Base-by-base conservation (phyloP, 140 eudicot genomes). In the Oenanthe javanica region DNA sequence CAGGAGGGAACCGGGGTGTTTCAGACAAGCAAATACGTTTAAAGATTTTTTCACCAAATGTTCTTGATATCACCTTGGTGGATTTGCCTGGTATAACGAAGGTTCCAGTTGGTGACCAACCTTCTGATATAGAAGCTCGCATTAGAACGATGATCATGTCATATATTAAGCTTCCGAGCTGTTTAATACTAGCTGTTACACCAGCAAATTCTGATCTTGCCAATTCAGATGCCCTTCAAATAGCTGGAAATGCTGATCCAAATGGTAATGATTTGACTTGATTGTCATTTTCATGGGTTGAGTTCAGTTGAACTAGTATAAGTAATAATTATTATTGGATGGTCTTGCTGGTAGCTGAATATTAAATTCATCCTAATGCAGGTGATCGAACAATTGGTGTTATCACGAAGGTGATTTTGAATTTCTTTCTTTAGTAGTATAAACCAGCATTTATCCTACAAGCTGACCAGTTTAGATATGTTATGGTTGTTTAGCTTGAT, bases 31-130 rank as follows among this genome's bases (percentile, higher is more conserved):
- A 92, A 80, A 95, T 95, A 52, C 93, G 99, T 12, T 82, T 95
- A 77, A 95, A 95, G 89, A 95, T 95, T 19, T 92, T 88, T 78
- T 95, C 99, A 19, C 97, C 99, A 2, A 95, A 92, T 84, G 99
- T 95, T 87, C 99, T 95, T 82, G 99, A 95, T 84, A 95, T 95
- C 38, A 95, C 99, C n/a, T 87, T 95, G 46, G 99, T 95, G 72
- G 99, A 95, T 88, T 88, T 95, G 81, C 99, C 99, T 0, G 99
- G 99, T 47, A 86, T 95, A 75, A 95, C 99, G 36, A 95, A 92
- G 84, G 99, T 95, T 79, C 99, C 99, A 48, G 99, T 95, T 67
- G 99, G 99, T 83, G 99, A 95, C 75, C 99, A 95, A 84, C 99
- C 99, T 59, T 85, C 97, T 48, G 99, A 95, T 82, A 95, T 95